Base-by-base conservation (phyloP, 257 asterid genomes). In the Solanum lycopersicoides region DNA sequence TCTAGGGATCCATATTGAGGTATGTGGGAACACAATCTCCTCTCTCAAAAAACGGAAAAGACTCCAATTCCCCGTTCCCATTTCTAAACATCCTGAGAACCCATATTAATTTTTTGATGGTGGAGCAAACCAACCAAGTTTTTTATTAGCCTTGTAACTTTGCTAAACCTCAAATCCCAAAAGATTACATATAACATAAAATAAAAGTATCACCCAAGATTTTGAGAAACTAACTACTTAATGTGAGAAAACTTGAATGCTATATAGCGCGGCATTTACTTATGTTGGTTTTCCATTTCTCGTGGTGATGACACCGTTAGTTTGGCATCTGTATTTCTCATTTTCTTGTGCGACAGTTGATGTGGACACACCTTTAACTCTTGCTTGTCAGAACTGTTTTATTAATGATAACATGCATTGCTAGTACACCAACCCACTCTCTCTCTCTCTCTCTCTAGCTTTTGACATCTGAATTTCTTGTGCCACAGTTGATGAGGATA, bases 401-500 rank as follows among this genome's bases (percentile, higher is more conserved):
- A 28, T 47, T 50, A 45, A 2, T 16, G 30, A 44, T 80, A 80
- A 21, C 85, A 47, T 50, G 69, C 45, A 50, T 82, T 82, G 85
- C 45, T 82, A 15, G 69, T 18, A 18, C 69, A 30, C 69, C 5
- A 30, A 5, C 32, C 6, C 28, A 5, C 41, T 10, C 56, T 37
- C 39, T 15, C 21, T 53, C 9, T 53, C 23, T 53, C 53, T 37
- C 53, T 23, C 12, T 12, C 34, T 80, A n/a, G 4, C 42, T 28
- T 56, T 60, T 73, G 69, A 77, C 82, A 30, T 39, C 89, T 87
- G 83, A 65, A 35, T 50, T 83, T 86, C 88, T 32, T 65, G 47
- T 89, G 87, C 65, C 89, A 86, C 95, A 97, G 99, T 93, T 91
- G 99, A 96, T 90, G 99, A 95, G 82, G 99, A 96, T 86, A 86